Conservation (phyloP, 2,329 filamentous ascomycete genomes). For the Aspergillus niger region DNA sequence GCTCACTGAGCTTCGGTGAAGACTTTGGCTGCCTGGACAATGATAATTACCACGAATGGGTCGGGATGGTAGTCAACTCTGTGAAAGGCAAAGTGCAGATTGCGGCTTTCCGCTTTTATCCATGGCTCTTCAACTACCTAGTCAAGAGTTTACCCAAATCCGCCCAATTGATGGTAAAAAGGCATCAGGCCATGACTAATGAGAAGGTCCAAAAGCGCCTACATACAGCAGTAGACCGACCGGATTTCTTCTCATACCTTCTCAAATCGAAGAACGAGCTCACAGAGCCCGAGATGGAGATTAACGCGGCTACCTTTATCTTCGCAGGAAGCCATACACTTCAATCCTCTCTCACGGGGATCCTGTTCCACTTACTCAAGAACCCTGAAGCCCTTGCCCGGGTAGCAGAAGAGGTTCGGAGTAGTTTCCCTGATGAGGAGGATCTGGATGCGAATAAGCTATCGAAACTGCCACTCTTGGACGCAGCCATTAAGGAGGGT, state of each 20-base stretch:
- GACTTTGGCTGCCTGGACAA: conserved; percentile 43
- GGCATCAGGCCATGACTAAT: neutral
- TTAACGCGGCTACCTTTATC: neutral
- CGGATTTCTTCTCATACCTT: neutral
- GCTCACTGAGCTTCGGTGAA: conserved; percentile 45
- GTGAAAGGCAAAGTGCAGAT: conserved; percentile 3
- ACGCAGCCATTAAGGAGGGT: neutral
- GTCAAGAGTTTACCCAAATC: neutral
- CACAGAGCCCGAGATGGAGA: neutral
- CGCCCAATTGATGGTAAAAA: neutral
- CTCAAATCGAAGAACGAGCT: neutral
- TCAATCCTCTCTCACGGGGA: neutral
- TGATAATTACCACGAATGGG: conserved; percentile 41
- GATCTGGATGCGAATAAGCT: neutral
- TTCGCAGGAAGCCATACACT: neutral
- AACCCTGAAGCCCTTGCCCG: neutral
- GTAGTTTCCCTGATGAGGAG: neutral
- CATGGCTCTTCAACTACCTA: neutral
- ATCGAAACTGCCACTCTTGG: neutral
- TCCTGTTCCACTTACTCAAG: neutral
- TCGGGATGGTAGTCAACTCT: conserved; percentile 24
- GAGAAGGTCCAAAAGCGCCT: neutral
- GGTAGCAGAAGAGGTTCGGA: neutral
- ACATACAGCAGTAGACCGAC: neutral
- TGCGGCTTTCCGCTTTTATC: neutral